phyloP scores from a whole-genome alignment of 768 basidiomycete species.

The Mycena polygramma region DNA sequence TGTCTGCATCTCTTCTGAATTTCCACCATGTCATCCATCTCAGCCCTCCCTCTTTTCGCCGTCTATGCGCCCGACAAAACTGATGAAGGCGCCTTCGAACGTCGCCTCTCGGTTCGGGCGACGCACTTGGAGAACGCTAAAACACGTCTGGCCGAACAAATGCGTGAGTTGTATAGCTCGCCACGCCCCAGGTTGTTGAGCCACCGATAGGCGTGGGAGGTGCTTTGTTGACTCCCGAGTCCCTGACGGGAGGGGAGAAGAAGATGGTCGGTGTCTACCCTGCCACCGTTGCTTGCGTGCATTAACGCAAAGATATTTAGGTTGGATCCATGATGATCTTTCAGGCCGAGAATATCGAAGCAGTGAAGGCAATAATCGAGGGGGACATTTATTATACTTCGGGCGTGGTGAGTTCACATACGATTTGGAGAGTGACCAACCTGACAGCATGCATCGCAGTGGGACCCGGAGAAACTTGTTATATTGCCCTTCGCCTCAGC shows the following conservation, averaged over 20 bases:
- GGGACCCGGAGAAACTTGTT: constrained; percentile 40
- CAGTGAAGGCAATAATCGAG: constrained; percentile 49
- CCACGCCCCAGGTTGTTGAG: not conserved
- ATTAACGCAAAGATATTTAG: not conserved
- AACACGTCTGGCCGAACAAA: constrained; percentile 57
- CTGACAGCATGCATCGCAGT: constrained; percentile 22
- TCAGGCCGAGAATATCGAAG: constrained; percentile 64
- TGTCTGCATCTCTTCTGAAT: not conserved
- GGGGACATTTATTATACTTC: constrained; percentile 54
- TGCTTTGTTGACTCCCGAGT: constrained; percentile 71
- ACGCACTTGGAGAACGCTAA: constrained; percentile 62
- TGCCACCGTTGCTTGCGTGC: not conserved
- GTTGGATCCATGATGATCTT: constrained; percentile 66
- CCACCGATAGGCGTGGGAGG: constrained; percentile 67
- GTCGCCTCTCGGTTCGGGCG: constrained; percentile 68
- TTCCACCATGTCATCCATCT: constrained; percentile 27
- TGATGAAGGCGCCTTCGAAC: constrained; percentile 67
- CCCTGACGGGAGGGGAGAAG: constrained; percentile 60
- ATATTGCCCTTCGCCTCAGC: constrained; percentile 34
- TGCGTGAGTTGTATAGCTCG: constrained; percentile 57
- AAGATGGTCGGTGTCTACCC: constrained; percentile 74
- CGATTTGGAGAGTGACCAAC: not conserved
- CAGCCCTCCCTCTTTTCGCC: constrained; percentile 54
- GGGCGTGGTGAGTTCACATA: constrained; percentile 51
- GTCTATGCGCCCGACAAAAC: constrained; percentile 79